Evolutionary conservation across 768 basidiomycete genomes (phyloP).

Genomic region (Agaricus bisporus): DNA sequence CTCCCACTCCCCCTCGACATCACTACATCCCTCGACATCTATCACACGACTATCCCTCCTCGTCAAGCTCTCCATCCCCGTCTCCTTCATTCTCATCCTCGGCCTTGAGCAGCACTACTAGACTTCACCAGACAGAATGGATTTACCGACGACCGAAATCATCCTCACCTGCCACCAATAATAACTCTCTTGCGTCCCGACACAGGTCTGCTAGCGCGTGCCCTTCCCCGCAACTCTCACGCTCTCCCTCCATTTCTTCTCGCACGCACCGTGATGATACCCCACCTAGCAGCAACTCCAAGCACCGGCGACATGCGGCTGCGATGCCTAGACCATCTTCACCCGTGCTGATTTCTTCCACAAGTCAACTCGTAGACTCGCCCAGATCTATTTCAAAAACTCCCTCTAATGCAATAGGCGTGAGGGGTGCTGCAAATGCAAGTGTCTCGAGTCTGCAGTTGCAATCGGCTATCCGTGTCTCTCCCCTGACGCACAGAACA

Average conservation of each 20-base stretch:
- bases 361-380: conserved; percentile 6
- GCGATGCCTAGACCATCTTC: conserved; percentile 7
- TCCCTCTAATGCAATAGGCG: conserved; percentile 4
- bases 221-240: conserved; percentile 5
- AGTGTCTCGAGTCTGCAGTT: conserved; percentile 8
- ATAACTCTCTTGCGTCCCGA: not conserved
- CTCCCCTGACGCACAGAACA: conserved; percentile 1
- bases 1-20: conserved; percentile 5
- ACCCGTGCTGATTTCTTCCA: conserved; percentile 8
- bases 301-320: not conserved
- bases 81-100: conserved; percentile 16
- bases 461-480: conserved; percentile 9
- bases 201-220: conserved; percentile 7
- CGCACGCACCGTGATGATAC: not conserved
- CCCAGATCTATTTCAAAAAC: not conserved
- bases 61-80: conserved; percentile 17
- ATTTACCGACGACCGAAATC: conserved; percentile 8
- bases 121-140: conserved; percentile 8
- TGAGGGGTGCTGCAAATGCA: conserved; percentile 3
- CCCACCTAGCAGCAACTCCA: not conserved
- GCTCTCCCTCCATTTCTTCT: conserved; percentile 10
- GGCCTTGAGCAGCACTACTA: conserved; percentile 2
- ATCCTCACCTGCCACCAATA: not conserved
- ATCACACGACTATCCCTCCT: conserved; percentile 9
- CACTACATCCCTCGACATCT: conserved; percentile 1